Conservation (phyloP, 257 asterid genomes). For the Henckelia pumila region DNA sequence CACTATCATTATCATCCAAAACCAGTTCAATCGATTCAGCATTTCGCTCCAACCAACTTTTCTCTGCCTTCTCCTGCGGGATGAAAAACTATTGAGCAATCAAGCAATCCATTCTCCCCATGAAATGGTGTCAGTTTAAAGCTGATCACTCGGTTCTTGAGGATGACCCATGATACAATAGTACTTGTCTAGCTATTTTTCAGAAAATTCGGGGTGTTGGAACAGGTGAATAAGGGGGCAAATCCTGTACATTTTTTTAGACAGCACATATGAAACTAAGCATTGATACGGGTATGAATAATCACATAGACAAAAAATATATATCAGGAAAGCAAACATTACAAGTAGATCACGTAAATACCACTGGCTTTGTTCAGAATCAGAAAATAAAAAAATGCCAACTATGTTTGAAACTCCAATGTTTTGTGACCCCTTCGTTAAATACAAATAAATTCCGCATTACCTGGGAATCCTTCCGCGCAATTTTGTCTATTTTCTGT, state of each 20-base stretch:
- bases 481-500: conserved; percentile 79
- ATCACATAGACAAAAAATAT: not conserved
- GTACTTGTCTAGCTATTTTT: conserved; percentile 14
- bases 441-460: not conserved
- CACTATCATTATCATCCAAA: conserved; percentile 84
- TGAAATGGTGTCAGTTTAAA: conserved; percentile 18
- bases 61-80: conserved; percentile 79
- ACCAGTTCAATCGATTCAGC: conserved; percentile 75
- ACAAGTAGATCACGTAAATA: conserved; percentile 13
- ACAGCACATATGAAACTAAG: conserved; percentile 8
- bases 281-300: not conserved
- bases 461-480: conserved; percentile 83
- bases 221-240: conserved; percentile 1
- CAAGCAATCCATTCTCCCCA: conserved; percentile 14
- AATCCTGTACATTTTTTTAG: not conserved
- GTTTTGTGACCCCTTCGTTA: not conserved
- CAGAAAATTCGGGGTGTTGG: not conserved
- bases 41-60: conserved; percentile 75
- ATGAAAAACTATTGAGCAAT: conserved; percentile 14
- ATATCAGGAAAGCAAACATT: conserved; percentile 5
- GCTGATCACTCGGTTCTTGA: conserved; percentile 4
- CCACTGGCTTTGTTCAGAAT: not conserved
- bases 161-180: not conserved
- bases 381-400: conserved; percentile 2
- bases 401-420: conserved; percentile 17